phyloP scores from a whole-genome alignment of 768 basidiomycete species.

The Albatrellus ellisii region DNA sequence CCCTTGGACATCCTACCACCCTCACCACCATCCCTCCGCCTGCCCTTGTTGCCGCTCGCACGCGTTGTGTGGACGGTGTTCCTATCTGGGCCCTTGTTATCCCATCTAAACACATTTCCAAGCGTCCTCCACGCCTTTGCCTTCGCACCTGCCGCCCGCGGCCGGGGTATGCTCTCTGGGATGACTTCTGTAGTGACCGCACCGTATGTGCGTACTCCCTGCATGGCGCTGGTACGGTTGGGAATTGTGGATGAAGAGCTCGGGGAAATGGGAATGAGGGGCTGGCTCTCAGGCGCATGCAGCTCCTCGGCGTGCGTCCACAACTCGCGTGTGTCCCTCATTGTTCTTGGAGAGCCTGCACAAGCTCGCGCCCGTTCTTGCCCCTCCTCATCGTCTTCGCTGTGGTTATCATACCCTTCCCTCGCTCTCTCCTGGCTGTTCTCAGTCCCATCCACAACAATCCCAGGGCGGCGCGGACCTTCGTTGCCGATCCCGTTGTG shows the following conservation, averaged over 20 bases:
- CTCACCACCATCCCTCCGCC: background rate
- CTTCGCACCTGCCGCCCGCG: no score
- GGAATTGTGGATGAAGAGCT: no score
- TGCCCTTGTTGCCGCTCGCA: background rate
- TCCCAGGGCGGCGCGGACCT: no score
- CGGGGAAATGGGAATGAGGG: conserved; percentile 4
- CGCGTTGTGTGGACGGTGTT: background rate
- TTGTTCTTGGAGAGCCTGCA: no score
- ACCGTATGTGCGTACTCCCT: background rate
- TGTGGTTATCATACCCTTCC: no score
- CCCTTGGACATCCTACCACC: conserved; percentile 20
- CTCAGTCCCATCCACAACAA: no score
- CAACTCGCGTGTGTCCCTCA: conserved; percentile 8
- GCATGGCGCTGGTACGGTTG: background rate
- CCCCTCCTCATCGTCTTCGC: background rate
- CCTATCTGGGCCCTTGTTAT: background rate
- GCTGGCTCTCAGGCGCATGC: conserved; percentile 7
- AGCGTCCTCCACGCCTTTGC: background rate
- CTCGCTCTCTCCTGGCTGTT: no score
- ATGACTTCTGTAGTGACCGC: background rate
- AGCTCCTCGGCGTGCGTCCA: background rate
- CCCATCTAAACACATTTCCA: background rate
- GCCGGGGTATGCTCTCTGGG: background rate
- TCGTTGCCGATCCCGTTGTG: background rate
- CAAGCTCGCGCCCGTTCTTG: background rate